Conservation (phyloP, 495 filamentous ascomycete species). For the Jackrogersella minutella region DNA sequence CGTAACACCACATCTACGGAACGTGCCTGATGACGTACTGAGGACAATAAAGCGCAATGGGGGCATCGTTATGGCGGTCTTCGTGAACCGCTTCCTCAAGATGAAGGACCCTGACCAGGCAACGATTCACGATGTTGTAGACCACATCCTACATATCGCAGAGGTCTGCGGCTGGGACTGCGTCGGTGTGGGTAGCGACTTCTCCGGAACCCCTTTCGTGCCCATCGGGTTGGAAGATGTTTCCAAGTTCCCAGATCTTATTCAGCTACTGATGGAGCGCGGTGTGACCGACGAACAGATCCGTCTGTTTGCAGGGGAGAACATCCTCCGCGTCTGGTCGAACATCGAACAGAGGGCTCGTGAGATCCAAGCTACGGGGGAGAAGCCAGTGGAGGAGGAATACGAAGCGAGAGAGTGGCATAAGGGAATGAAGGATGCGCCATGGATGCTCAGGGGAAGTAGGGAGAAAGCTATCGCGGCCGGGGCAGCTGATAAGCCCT, state of each 20-base stretch:
- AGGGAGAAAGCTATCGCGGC: conserved; percentile 23
- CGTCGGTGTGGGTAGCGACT: conserved; percentile 71
- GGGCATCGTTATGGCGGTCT: conserved; percentile 69
- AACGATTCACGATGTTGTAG: conserved; percentile 70
- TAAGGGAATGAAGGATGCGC: conserved; percentile 30
- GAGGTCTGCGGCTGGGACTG: conserved; percentile 64
- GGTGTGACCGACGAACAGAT: conserved; percentile 63
- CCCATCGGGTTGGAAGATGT: conserved; percentile 61
- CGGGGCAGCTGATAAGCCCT: conserved; percentile 19
- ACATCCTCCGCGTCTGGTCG: conserved; percentile 52
- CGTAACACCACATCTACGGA: conserved; percentile 64
- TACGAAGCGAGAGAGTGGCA: conserved; percentile 32
- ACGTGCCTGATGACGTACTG: conserved; percentile 68
- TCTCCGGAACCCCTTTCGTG: conserved; percentile 62
- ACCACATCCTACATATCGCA: conserved; percentile 67
- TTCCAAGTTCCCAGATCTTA: conserved; percentile 33
- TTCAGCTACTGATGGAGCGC: conserved; percentile 48
- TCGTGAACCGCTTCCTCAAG: conserved; percentile 69
- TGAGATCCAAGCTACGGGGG: conserved; percentile 32
- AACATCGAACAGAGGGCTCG: conserved; percentile 28
- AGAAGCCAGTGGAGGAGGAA: conserved; percentile 33
- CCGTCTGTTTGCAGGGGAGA: conserved; percentile 60
- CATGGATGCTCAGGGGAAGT: conserved; percentile 34
- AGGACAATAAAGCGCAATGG: conserved; percentile 61
- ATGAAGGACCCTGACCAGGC: conserved; percentile 60